These are phyloP conservation scores for Beta corolliflora DNA, from an alignment of 179 eudicot genomes.

Conservation along the genomic window DNA sequence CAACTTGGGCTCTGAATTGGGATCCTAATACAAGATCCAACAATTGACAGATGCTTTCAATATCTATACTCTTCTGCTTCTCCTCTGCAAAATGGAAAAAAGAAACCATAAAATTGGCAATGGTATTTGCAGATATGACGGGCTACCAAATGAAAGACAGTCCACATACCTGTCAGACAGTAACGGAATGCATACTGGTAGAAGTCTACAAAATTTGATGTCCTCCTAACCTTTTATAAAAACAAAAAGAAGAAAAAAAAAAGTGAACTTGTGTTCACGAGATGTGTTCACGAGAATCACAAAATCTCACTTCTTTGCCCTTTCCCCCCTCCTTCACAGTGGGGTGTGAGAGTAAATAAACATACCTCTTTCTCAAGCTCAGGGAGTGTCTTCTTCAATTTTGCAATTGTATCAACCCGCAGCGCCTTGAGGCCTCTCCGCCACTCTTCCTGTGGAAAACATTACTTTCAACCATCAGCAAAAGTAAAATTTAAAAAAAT, in stretches of 20 bases:
- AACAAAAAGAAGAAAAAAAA: slow-evolving; percentile 14
- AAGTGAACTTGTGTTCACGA: slow-evolving; percentile 15
- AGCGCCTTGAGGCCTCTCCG: slow-evolving; percentile 79
- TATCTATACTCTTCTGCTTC: slow-evolving; percentile 93
- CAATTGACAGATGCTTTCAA: slow-evolving; percentile 83
- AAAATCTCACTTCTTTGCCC: background rate
- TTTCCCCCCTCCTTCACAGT: background rate
- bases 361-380: slow-evolving; percentile 85
- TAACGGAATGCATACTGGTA: slow-evolving; percentile 80
- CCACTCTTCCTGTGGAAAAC: slow-evolving; percentile 78
- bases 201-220: slow-evolving; percentile 69
- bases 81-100: slow-evolving; percentile 58
- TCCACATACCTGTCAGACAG: slow-evolving; percentile 77
- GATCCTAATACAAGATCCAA: slow-evolving; percentile 87
- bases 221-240: slow-evolving; percentile 66
- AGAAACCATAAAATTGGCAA: background rate
- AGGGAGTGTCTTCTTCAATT: slow-evolving; percentile 76
- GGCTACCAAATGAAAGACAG: background rate
- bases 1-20: slow-evolving; percentile 74
- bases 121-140: background rate
- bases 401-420: slow-evolving; percentile 69
- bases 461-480: slow-evolving; percentile 9
- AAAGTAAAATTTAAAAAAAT: slow-evolving; percentile 7
- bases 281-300: background rate
- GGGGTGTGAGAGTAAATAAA: background rate